Evolutionary conservation across 2,329 filamentous ascomycete species (phyloP).

Genomic region (Hypoxylon sp.): DNA sequence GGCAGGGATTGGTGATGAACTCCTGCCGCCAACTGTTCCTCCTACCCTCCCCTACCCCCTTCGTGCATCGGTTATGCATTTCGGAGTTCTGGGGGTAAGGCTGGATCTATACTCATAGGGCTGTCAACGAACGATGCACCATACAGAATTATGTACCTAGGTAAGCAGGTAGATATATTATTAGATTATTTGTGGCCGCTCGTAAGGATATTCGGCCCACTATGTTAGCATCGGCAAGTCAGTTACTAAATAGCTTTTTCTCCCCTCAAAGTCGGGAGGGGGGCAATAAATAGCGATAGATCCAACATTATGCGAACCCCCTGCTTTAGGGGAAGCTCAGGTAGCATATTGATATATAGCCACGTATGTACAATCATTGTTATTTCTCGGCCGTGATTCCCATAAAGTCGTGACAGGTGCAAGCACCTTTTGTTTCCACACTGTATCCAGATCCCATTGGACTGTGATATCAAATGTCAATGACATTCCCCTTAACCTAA

Average conservation of each 20-base stretch:
- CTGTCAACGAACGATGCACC: not conserved
- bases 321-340: conserved; percentile 1
- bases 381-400: conserved; percentile 34
- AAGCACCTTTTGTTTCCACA: conserved; percentile 28
- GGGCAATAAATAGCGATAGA: conserved; percentile 17
- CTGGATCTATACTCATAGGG: not conserved
- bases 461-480: conserved; percentile 26
- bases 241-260: conserved; percentile 3
- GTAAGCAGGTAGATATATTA: conserved; percentile 17
- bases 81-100: not conserved
- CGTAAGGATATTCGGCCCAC: conserved; percentile 2
- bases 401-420: conserved; percentile 38
- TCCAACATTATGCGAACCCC: conserved; percentile 19
- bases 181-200: conserved; percentile 12
- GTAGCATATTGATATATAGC: conserved; percentile 28
- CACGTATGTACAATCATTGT: conserved; percentile 32
- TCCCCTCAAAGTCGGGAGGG: not conserved
- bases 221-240: conserved; percentile 19
- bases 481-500: conserved; percentile 28
- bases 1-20: not conserved
- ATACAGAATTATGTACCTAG: conserved; percentile 5
- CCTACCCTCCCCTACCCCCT: not conserved
- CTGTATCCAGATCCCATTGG: conserved; percentile 30
- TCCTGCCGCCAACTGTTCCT: conserved; percentile 5
- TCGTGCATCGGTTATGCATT: not conserved